phyloP scores from a whole-genome alignment of 768 basidiomycete species.

The Chalciporus pseudorubinellus region DNA sequence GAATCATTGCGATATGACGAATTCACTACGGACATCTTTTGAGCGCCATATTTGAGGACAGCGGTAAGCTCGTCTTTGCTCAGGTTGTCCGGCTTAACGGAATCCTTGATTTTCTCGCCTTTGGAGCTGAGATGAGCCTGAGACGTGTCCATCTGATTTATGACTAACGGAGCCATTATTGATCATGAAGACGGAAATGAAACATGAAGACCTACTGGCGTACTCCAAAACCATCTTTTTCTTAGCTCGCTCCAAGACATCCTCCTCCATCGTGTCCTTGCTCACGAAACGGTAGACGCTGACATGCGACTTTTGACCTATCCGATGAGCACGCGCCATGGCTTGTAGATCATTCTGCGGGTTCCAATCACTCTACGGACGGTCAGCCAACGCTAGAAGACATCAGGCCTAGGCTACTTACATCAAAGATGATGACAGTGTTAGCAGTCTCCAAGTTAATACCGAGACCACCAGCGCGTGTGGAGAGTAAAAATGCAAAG shows the following conservation, averaged over 20 bases:
- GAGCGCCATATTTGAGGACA: slow-evolving; percentile 97
- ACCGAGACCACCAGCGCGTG: slow-evolving; percentile 94
- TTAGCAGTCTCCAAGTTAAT: slow-evolving; percentile 99
- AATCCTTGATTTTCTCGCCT: slow-evolving; percentile 58
- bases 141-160: slow-evolving; percentile 99
- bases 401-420: slow-evolving; percentile 39
- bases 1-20: slow-evolving; percentile 1
- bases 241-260: slow-evolving; percentile 95
- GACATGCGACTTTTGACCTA: slow-evolving; percentile 98
- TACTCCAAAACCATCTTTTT: slow-evolving; percentile 99
- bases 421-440: slow-evolving; percentile 99
- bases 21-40: slow-evolving; percentile 74
- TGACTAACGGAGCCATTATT: slow-evolving; percentile 56
- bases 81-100: slow-evolving; percentile 74
- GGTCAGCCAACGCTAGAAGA: slow-evolving; percentile 6
- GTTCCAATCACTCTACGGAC: slow-evolving; percentile 88
- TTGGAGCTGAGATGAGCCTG: slow-evolving; percentile 93
- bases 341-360: slow-evolving; percentile 98
- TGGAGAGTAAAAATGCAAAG: slow-evolving; percentile 95
- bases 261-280: slow-evolving; percentile 99
- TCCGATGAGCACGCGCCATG: slow-evolving; percentile 98
- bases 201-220: slow-evolving; percentile 71
- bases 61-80: slow-evolving; percentile 97
- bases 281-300: slow-evolving; percentile 98
- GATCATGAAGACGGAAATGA: slow-evolving; percentile 13